Evolutionary conservation across 495 filamentous ascomycete species (phyloP).

Genomic region (Astrocystis sublimbata): DNA sequence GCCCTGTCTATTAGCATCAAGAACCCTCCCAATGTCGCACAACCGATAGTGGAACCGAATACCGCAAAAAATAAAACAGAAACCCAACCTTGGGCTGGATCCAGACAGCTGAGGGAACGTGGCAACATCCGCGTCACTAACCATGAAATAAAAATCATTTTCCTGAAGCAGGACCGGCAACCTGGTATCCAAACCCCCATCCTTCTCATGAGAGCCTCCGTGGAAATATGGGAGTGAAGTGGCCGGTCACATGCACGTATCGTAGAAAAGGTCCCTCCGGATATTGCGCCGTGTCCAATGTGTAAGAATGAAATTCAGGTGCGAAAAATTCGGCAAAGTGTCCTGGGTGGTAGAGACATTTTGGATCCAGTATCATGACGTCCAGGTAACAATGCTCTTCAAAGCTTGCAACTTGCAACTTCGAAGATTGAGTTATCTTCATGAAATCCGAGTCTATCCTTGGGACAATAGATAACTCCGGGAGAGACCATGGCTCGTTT

Average conservation of each 20-base stretch:
- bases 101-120: constrained; percentile 38
- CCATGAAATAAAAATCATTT: constrained; percentile 24
- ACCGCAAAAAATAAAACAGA: constrained; percentile 30
- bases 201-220: constrained; percentile 31
- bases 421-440: constrained; percentile 32
- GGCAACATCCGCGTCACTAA: constrained; percentile 33
- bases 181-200: constrained; percentile 18
- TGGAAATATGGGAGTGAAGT: constrained; percentile 31
- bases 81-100: constrained; percentile 32
- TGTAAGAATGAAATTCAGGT: constrained; percentile 31
- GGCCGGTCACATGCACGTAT: constrained; percentile 38
- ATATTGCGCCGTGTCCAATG: constrained; percentile 37
- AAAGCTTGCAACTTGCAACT: constrained; percentile 52
- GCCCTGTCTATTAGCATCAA: constrained; percentile 38
- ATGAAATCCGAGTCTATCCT: constrained; percentile 43
- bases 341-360: constrained; percentile 7
- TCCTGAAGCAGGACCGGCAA: constrained; percentile 11
- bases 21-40: constrained; percentile 33
- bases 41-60: constrained; percentile 29
- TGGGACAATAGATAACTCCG: constrained; percentile 37
- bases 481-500: constrained; percentile 24
- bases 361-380: constrained; percentile 27
- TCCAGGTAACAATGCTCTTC: constrained; percentile 33
- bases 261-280: constrained; percentile 32
- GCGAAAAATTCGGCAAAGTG: constrained; percentile 21